A percentile compares a stretch with the other conserved stretches of the same genome.
These are phyloP conservation scores for Penicillium sp. DNA, from an alignment of 2,329 filamentous ascomycete species.

Conservation along the genomic window DNA sequence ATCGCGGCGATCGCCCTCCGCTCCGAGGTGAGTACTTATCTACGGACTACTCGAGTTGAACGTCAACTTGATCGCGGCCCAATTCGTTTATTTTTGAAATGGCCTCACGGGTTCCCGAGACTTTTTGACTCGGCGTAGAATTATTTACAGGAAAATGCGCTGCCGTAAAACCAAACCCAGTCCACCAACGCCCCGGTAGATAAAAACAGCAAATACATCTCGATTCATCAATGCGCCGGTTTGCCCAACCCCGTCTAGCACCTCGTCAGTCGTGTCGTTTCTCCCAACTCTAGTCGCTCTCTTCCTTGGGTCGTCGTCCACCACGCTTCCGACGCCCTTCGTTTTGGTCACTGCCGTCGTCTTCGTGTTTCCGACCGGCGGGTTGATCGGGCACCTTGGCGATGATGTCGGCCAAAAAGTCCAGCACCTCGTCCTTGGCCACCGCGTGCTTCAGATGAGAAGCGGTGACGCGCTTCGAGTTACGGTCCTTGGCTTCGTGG, in stretches of 20 bases:
- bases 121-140: slow-evolving; percentile 8
- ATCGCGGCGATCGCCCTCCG: slow-evolving; percentile 15
- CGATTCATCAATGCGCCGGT: slow-evolving; percentile 20
- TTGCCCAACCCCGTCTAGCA: slow-evolving; percentile 22
- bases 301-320: slow-evolving; percentile 41
- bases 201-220: neutral
- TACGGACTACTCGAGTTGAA: neutral
- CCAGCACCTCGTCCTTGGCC: slow-evolving; percentile 83
- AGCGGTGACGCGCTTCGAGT: slow-evolving; percentile 85
- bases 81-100: neutral
- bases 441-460: slow-evolving; percentile 90
- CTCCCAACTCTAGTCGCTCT: slow-evolving; percentile 31
- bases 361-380: slow-evolving; percentile 42
- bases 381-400: slow-evolving; percentile 72
- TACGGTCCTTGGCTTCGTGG: slow-evolving; percentile 74
- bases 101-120: neutral
- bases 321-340: slow-evolving; percentile 49
- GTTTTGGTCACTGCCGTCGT: slow-evolving; percentile 47
- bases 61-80: neutral
- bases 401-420: slow-evolving; percentile 90
- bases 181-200: slow-evolving; percentile 15
- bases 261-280: slow-evolving; percentile 21
- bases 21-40: neutral
- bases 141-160: slow-evolving; percentile 29
- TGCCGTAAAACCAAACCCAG: slow-evolving; percentile 16